Conservation (phyloP, 768 basidiomycete genomes). For the Gloeopeniophorella convolvens region DNA sequence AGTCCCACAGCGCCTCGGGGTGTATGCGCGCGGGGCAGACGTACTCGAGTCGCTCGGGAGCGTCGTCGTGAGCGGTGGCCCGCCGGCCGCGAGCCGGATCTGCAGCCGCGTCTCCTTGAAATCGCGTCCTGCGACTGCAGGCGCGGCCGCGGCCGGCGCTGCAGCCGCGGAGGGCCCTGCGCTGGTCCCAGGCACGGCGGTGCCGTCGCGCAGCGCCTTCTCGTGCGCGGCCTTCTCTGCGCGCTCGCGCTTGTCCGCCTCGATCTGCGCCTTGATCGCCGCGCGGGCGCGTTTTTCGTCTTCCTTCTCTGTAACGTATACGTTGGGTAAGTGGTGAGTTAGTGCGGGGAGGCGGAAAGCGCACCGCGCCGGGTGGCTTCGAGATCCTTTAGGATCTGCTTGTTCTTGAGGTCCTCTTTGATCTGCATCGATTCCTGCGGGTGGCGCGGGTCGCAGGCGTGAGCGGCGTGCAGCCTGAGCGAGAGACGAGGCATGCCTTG, state of each 20-base stretch:
- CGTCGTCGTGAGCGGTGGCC: conserved; percentile 74
- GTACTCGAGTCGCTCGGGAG: conserved; percentile 72
- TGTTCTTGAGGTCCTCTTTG: conserved; percentile 69
- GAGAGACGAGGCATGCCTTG: conserved; percentile 40
- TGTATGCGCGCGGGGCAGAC: conserved; percentile 25
- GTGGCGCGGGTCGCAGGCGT: background rate
- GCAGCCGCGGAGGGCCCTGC: conserved; percentile 32
- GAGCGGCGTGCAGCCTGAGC: background rate
- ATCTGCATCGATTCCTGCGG: conserved; percentile 61
- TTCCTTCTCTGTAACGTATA: conserved; percentile 61
- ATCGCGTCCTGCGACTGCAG: conserved; percentile 53
- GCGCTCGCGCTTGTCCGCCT: conserved; percentile 84
- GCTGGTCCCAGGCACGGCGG: conserved; percentile 28
- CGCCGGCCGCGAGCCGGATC: conserved; percentile 78
- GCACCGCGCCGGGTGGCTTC: conserved; percentile 74
- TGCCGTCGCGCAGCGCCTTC: conserved; percentile 86
- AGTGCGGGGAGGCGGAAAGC: conserved; percentile 4
- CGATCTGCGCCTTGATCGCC: conserved; percentile 89
- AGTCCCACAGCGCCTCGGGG: conserved; percentile 2
- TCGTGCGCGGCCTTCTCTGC: conserved; percentile 86
- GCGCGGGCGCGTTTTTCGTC: conserved; percentile 83
- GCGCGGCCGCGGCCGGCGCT: conserved; percentile 31
- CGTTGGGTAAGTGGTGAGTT: no score
- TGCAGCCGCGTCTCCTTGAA: conserved; percentile 86
- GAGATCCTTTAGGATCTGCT: conserved; percentile 79